These are phyloP conservation scores for Avicennia marina DNA, from an alignment of 257 asterid species.

Conservation along the genomic window DNA sequence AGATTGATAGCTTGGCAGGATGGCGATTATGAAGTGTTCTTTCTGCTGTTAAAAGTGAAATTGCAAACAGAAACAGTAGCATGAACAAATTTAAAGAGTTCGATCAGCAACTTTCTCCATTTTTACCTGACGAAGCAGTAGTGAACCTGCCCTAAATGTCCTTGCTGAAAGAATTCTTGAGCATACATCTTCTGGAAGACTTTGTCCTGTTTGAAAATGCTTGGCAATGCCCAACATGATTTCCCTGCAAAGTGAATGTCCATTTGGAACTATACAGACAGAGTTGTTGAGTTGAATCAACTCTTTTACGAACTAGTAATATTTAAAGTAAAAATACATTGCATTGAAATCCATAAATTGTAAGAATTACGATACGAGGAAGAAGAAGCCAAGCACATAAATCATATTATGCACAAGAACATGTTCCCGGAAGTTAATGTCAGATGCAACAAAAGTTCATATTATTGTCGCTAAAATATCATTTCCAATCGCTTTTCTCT, in stretches of 20 bases:
- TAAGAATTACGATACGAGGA: too few species aligned
- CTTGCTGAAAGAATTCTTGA: slow-evolving; percentile 63
- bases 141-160: slow-evolving; percentile 76
- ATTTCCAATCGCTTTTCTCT: too few species aligned
- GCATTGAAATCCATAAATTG: too few species aligned
- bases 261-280: neutral
- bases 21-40: neutral
- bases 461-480: too few species aligned
- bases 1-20: neutral
- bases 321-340: too few species aligned
- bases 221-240: slow-evolving; percentile 63
- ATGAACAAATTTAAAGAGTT: neutral
- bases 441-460: neutral
- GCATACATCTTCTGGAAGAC: slow-evolving; percentile 64
- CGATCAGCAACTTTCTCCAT: neutral
- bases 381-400: too few species aligned
- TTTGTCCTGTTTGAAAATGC: slow-evolving; percentile 74
- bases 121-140: slow-evolving; percentile 72
- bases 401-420: too few species aligned
- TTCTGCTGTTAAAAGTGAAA: neutral
- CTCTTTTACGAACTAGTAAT: too few species aligned
- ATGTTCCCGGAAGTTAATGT: neutral
- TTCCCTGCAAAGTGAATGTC: slow-evolving; percentile 43
- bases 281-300: neutral
- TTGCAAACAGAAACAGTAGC: neutral